Conservation (phyloP, 106 monocot species). For the Hemerocallis citrina region DNA sequence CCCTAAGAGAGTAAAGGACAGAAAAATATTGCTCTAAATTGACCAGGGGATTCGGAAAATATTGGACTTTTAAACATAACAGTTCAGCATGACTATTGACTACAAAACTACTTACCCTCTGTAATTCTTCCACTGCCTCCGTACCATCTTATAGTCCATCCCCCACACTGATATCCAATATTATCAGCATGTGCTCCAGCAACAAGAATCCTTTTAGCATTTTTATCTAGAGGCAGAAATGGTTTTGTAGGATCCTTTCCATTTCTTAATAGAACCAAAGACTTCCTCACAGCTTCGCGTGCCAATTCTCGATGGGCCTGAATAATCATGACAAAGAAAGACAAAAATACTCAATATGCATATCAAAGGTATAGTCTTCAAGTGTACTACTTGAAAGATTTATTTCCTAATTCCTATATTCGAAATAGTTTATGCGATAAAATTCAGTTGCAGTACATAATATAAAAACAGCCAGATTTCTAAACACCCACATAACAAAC, state of each 20-base stretch:
- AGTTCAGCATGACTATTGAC: too few relatives aligned
- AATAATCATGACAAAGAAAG: neutral
- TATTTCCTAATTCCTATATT: neutral
- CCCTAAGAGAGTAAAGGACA: too few relatives aligned
- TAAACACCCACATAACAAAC: too few relatives aligned
- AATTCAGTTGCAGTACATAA: neutral
- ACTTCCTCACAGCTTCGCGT: constrained; percentile 75
- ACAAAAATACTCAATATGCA: neutral
- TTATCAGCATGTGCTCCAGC: constrained; percentile 77
- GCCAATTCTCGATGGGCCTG: constrained; percentile 72
- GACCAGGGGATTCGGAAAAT: too few relatives aligned
- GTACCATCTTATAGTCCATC: constrained; percentile 80
- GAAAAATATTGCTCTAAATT: too few relatives aligned
- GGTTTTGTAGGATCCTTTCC: constrained; percentile 46
- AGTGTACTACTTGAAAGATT: neutral
- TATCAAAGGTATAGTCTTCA: neutral
- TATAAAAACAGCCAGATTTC: neutral
- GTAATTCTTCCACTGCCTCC: constrained; percentile 66
- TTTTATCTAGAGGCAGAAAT: constrained; percentile 69
- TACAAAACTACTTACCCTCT: constrained; percentile 26
- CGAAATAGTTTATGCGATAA: neutral
- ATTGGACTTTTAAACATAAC: too few relatives aligned
- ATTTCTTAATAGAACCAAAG: constrained; percentile 75
- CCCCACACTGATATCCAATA: constrained; percentile 90
- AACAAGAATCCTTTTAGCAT: constrained; percentile 71